A percentile compares a stretch with the other conserved stretches of the same genome.
Conservation (phyloP, 2,329 filamentous ascomycete genomes). For the Penicillium carneum region DNA sequence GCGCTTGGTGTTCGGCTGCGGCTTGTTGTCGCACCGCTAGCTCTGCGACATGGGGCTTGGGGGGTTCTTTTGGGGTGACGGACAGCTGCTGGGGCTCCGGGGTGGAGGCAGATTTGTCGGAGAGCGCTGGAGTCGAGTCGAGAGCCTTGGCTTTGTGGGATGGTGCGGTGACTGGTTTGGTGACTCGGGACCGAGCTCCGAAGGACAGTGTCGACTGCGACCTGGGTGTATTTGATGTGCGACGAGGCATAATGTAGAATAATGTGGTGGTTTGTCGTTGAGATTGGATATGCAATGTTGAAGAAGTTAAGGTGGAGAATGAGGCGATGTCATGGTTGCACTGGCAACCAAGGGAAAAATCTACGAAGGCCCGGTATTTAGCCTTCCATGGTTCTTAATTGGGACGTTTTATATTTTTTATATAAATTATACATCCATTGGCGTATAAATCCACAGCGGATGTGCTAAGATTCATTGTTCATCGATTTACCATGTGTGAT, state of each 20-base stretch:
- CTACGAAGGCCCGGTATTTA: not conserved
- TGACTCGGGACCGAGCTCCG: conserved; percentile 64
- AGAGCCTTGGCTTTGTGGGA: conserved; percentile 45
- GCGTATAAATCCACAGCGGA: not conserved
- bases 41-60: conserved; percentile 46
- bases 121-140: conserved; percentile 46
- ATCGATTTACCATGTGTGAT: conserved; percentile 11
- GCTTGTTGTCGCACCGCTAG: conserved; percentile 57
- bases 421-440: not conserved
- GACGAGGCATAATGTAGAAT: conserved; percentile 52
- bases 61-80: conserved; percentile 36
- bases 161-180: conserved; percentile 60
- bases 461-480: not conserved
- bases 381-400: not conserved
- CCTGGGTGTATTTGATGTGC: conserved; percentile 46
- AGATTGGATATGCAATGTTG: not conserved
- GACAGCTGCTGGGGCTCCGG: conserved; percentile 40
- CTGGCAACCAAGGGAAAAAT: conserved; percentile 15
- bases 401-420: not conserved
- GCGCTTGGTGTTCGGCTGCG: conserved; percentile 52
- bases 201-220: conserved; percentile 70
- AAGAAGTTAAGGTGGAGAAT: conserved; percentile 14
- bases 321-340: conserved; percentile 18
- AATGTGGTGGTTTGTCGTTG: not conserved
- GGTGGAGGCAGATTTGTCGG: conserved; percentile 36